Percentiles rank a stretch among this genome's conserved stretches.
Evolutionary conservation across 208 protist genomes (phyloP).

Genomic region (Cochliopodium minus): DNA sequence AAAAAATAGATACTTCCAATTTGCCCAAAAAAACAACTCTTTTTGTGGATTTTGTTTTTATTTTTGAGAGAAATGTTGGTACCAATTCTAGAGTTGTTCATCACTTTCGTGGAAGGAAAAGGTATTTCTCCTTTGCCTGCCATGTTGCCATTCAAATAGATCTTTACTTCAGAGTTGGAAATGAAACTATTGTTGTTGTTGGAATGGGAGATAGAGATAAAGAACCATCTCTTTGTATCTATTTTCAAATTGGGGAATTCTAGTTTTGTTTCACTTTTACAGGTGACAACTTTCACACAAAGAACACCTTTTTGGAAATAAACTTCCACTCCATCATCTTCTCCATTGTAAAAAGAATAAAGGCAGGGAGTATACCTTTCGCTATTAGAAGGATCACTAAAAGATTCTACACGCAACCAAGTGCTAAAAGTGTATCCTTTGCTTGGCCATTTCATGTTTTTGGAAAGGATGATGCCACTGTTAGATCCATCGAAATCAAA

Average conservation of each 20-base stretch:
- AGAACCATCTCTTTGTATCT: not conserved
- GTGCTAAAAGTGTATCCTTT: constrained; percentile 7
- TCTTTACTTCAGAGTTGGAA: not conserved
- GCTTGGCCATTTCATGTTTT: not conserved
- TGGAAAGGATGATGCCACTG: not conserved
- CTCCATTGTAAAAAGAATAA: not conserved
- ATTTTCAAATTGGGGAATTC: not conserved
- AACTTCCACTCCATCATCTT: constrained; percentile 4
- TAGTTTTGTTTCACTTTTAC: not conserved
- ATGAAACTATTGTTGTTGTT: not conserved
- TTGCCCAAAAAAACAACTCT: constrained; percentile 9
- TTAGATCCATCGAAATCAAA: constrained; percentile 8
- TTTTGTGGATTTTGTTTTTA: not conserved
- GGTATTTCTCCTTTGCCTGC: not conserved
- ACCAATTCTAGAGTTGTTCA: constrained; percentile 1
- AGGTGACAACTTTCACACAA: not conserved
- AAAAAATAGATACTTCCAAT: constrained; percentile 9
- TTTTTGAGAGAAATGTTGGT: not conserved
- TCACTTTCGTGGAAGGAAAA: not conserved
- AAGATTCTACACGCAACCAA: constrained; percentile 8
- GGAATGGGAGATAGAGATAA: not conserved
- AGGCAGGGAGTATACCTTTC: not conserved
- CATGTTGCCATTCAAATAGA: not conserved
- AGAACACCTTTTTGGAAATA: not conserved
- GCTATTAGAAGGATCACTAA: not conserved